phyloP scores from a whole-genome alignment of 148 eudicot genomes.

The Rhododendron williamsianum region DNA sequence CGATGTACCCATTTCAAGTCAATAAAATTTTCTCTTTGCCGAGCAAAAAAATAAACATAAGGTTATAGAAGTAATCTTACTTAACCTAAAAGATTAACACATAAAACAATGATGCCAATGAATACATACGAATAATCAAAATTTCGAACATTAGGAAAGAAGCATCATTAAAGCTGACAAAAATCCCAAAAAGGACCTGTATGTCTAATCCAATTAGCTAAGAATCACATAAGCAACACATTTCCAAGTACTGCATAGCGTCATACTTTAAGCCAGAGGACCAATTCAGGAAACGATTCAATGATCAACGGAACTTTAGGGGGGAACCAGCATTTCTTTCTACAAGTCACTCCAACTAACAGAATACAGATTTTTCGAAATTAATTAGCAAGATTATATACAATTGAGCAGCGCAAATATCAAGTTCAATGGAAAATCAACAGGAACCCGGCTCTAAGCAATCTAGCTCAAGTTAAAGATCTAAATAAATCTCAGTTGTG shows the following conservation, averaged over 20 bases:
- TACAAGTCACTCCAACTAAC: neutral
- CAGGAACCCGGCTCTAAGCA: neutral
- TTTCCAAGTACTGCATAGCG: no score
- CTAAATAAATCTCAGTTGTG: neutral
- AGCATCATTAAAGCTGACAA: neutral
- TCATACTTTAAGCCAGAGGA: neutral
- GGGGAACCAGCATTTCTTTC: neutral
- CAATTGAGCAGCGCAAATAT: neutral
- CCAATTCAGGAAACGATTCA: neutral
- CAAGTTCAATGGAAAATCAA: neutral
- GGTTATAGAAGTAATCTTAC: neutral
- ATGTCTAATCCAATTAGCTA: neutral
- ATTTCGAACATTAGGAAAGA: neutral
- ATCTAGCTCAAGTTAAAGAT: neutral
- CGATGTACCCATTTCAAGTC: no score
- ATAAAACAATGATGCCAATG: neutral
- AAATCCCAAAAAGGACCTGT: neutral
- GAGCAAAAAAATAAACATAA: neutral
- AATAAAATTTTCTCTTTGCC: no score
- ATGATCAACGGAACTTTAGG: neutral
- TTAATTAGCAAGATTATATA: neutral
- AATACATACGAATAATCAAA: neutral
- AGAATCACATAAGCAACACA: neutral
- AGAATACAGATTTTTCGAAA: neutral
- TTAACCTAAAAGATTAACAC: neutral